Evolutionary conservation across 1,284 basidiomycete genomes (phyloP), one percentile per base, ranked within the genome.

Genomic region (Ustilago shanxiensis): DNA sequence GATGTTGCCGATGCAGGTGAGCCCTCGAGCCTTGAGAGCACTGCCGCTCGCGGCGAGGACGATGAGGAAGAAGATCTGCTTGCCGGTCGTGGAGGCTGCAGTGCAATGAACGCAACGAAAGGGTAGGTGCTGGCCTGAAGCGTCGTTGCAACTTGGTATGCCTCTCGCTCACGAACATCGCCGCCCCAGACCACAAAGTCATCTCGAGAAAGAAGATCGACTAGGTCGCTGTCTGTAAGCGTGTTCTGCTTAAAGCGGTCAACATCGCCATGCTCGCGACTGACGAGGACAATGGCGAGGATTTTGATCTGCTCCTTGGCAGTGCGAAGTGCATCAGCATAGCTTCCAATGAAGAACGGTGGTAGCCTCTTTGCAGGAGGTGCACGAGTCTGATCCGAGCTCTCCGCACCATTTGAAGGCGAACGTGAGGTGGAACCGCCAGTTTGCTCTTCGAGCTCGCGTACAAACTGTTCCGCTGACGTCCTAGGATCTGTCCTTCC

Each of bases 101-200:
- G 89, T 0, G 94, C 92, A 53, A 96, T 87, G 85, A 98, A 98
- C 0, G 93, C 93, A 54, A 98, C 89, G 72, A 95, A 95, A 0
- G 95, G 95, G 80, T 93, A 97, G 0, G 94, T 95, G 2, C 94
- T 96, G 1, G 92, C 91, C 79, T 93, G 91, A 0, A 97, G 88
- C 77, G 95, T 95, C 80, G 93, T 91, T 1, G 93, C 88, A 8
- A 93, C 95, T 87, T 92, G 92, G 89, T 93, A 95, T 3, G 93
- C 91, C 74, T 96, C 93, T 52, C 89, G 88, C 75, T 92, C 92
- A 41, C 91, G 89, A 7, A 96, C 91, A 72, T 93, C 92, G 7
- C 93, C 93, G 10, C 91, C 93, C 94, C 94, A 96, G 22, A 93
- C 90, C 28, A 93, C 79, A 51, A 95, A 89, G 62, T 91, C 89